Evolutionary conservation across 2,329 filamentous ascomycete genomes (phyloP).

Genomic region (Colletotrichum sp.): DNA sequence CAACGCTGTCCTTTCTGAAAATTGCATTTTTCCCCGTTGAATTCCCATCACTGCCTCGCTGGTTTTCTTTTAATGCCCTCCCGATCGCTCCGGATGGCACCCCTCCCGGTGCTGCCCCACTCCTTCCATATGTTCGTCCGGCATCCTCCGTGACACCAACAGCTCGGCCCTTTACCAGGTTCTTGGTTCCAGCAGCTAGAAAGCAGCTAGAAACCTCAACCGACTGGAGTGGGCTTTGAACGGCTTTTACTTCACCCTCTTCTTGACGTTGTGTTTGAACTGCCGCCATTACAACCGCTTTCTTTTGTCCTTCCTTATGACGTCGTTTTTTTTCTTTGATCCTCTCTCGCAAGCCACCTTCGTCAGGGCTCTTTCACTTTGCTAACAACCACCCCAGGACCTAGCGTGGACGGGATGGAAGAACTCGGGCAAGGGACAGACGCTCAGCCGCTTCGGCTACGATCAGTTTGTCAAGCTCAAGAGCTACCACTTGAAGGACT

Average conservation of each 20-base stretch:
- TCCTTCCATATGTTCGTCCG: background rate
- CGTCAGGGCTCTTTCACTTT: constrained; percentile 14
- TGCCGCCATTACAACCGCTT: background rate
- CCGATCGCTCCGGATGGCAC: constrained; percentile 4
- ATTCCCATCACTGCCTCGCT: background rate
- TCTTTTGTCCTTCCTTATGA: background rate
- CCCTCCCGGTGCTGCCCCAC: background rate
- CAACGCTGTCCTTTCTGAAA: background rate
- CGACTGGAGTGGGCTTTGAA: background rate
- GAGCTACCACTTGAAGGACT: constrained; percentile 92
- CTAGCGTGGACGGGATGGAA: constrained; percentile 99
- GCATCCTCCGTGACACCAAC: background rate
- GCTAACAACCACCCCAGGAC: constrained; percentile 59
- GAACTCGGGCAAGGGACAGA: constrained; percentile 91
- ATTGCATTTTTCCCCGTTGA: background rate
- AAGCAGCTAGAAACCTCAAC: background rate
- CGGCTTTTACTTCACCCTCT: background rate
- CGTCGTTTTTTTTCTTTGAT: background rate
- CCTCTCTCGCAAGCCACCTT: constrained; percentile 22
- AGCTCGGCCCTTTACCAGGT: background rate
- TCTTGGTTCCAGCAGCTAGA: background rate
- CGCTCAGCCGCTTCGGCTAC: constrained; percentile 87
- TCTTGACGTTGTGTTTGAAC: background rate
- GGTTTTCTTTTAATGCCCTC: background rate
- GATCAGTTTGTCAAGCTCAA: constrained; percentile 97